These are phyloP conservation scores for Pyrenophora tritici-repentis DNA, from an alignment of 2,329 filamentous ascomycete genomes.

Conservation along the genomic window DNA sequence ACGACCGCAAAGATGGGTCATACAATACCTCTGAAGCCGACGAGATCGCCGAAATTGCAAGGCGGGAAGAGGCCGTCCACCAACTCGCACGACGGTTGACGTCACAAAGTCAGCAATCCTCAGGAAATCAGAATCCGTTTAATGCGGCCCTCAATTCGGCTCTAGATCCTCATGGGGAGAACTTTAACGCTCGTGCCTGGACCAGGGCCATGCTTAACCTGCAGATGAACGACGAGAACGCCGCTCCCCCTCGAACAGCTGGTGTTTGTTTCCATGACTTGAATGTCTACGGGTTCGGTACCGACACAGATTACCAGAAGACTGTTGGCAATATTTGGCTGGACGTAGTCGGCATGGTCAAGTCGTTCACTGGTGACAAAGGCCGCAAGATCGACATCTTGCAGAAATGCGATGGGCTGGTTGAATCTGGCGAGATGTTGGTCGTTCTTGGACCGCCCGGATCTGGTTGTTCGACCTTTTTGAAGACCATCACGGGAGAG, in stretches of 20 bases:
- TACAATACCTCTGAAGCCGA: conserved; percentile 30
- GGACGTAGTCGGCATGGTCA: conserved; percentile 46
- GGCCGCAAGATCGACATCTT: conserved; percentile 65
- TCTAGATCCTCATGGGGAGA: conserved; percentile 53
- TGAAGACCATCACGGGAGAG: conserved; percentile 84
- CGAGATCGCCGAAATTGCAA: conserved; percentile 24
- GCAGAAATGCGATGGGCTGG: conserved; percentile 68
- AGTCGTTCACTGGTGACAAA: conserved; percentile 42
- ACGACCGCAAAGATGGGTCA: conserved; percentile 25
- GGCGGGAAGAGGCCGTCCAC: conserved; percentile 46
- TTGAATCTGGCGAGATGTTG: conserved; percentile 74
- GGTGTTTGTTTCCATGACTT: conserved; percentile 54
- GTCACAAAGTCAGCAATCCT: conserved; percentile 46
- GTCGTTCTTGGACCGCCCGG: conserved; percentile 73
- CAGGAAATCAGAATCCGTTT: conserved; percentile 47
- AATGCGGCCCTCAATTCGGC: conserved; percentile 49
- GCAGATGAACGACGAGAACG: conserved; percentile 49
- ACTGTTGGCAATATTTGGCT: conserved; percentile 55
- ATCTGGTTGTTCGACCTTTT: conserved; percentile 77
- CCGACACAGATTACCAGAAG: conserved; percentile 57
- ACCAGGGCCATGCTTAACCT: conserved; percentile 57
- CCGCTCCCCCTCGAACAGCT: conserved; percentile 50
- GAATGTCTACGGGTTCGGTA: conserved; percentile 56
- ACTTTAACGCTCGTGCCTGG: conserved; percentile 57
- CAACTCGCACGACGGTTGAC: conserved; percentile 52